Base-by-base conservation (phyloP, 176 grass and related monocot species). In the Raddia distichophylla region DNA sequence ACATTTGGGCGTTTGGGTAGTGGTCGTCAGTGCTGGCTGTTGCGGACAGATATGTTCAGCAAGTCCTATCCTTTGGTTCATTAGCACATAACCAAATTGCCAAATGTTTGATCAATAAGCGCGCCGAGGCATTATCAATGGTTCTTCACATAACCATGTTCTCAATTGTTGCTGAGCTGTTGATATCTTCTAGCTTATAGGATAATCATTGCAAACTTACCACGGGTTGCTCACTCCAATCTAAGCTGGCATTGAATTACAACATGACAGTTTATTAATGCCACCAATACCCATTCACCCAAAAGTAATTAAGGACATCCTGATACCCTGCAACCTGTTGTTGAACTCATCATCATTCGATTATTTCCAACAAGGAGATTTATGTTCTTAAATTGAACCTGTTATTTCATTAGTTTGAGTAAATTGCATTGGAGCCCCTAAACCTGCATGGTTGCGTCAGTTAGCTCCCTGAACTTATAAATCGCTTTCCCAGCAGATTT, bases 101-200 rank as follows among this genome's bases (percentile, higher is more conserved):
- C 13, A 6, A 53, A 17, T 48, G 1, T 66, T 18, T 7, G 35
- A 13, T 82, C 8, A 9, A 45, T 64, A 49, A 9, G 56, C 44
- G 16, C 32, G 51, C 51, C 9, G 15, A 47, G 61, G 40, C 40
- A 58, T 27, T 63, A 14, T 48, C 0, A 13, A 77, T 82, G 47
- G 57, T 37, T 46, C 17, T 54, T 48, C 35, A 69, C 8, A 17
- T 80, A 59, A 59, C 69, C 17, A 6, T 78, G 16, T 73, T 35
- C 59, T 83, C 5, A 40, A 40, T 40, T 40, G 37, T 40, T 40
- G 73, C 57, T 22, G 50, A 74, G 60, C 51, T 86, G 5, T 19
- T 81, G 5, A 11, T 65, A 67, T 74, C 60, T 27, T 69, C 65
- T 68, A 35, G 27, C 60, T 57, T 80, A 33, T 74, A 67, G 13